Conservation (phyloP, 495 filamentous ascomycete species). For the Lasiosphaeria miniovina region DNA sequence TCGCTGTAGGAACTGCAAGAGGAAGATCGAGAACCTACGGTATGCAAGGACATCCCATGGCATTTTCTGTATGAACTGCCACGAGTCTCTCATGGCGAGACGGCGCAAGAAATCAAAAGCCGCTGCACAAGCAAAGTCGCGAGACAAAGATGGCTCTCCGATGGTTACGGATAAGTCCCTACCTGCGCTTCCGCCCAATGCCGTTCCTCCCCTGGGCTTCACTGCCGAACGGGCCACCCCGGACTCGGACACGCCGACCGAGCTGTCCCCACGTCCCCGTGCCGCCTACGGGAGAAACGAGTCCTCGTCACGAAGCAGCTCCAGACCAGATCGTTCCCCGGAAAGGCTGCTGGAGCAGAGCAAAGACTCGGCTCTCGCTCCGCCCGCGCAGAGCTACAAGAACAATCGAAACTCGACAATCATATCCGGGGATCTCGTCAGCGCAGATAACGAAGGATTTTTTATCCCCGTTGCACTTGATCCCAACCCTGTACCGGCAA, state of each 20-base stretch:
- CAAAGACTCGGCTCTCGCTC: slow-evolving; percentile 58
- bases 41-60: slow-evolving; percentile 98
- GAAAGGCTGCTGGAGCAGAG: slow-evolving; percentile 40
- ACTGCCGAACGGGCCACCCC: slow-evolving; percentile 66
- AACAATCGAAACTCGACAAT: slow-evolving; percentile 71
- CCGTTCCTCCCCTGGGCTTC: slow-evolving; percentile 57
- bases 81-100: slow-evolving; percentile 96
- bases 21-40: slow-evolving; percentile 96
- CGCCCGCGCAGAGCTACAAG: slow-evolving; percentile 74
- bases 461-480: slow-evolving; percentile 92
- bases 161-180: slow-evolving; percentile 89
- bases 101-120: slow-evolving; percentile 83
- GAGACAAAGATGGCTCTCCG: slow-evolving; percentile 56
- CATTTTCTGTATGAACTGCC: slow-evolving; percentile 99
- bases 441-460: slow-evolving; percentile 65
- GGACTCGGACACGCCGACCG: slow-evolving; percentile 72
- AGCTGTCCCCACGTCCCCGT: slow-evolving; percentile 65
- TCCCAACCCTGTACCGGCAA: slow-evolving; percentile 64
- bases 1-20: slow-evolving; percentile 95
- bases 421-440: slow-evolving; percentile 60
- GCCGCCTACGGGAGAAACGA: slow-evolving; percentile 47
- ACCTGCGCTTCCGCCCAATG: slow-evolving; percentile 82
- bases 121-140: slow-evolving; percentile 56
- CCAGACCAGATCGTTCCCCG: slow-evolving; percentile 47
- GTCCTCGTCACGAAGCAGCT: slow-evolving; percentile 48